These are phyloP conservation scores for Giardia duodenalis DNA, from an alignment of 208 protist genomes.

Conservation along the genomic window DNA sequence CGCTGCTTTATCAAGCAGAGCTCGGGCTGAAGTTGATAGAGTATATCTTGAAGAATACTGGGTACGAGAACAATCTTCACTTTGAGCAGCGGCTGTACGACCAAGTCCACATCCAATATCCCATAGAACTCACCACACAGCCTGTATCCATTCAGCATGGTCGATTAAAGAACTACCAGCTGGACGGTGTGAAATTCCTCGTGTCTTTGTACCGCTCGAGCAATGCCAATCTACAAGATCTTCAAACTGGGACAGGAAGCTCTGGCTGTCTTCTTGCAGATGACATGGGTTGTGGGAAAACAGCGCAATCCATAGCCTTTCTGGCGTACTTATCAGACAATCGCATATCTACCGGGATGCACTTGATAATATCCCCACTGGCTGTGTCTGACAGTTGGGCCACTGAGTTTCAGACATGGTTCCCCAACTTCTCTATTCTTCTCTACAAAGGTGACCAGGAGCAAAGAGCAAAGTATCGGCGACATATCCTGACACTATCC, in stretches of 20 bases:
- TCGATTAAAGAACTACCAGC: neutral
- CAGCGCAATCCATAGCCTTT: neutral
- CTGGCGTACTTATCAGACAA: neutral
- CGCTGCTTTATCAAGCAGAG: neutral
- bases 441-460: constrained; percentile 2
- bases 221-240: neutral
- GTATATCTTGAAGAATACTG: neutral
- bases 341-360: neutral
- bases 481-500: neutral
- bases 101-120: neutral
- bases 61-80: neutral
- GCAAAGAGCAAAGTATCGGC: neutral
- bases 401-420: neutral
- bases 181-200: neutral
- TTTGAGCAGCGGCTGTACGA: neutral
- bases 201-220: neutral
- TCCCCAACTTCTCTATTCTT: neutral
- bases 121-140: neutral
- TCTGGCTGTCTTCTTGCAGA: constrained; percentile 12
- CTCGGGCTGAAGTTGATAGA: neutral
- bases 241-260: neutral
- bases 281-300: constrained; percentile 28
- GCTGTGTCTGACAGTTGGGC: constrained; percentile 6
- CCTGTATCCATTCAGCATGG: neutral
- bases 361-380: constrained; percentile 14